Conservation (phyloP, 768 basidiomycete species). For the Suillus lakei region DNA sequence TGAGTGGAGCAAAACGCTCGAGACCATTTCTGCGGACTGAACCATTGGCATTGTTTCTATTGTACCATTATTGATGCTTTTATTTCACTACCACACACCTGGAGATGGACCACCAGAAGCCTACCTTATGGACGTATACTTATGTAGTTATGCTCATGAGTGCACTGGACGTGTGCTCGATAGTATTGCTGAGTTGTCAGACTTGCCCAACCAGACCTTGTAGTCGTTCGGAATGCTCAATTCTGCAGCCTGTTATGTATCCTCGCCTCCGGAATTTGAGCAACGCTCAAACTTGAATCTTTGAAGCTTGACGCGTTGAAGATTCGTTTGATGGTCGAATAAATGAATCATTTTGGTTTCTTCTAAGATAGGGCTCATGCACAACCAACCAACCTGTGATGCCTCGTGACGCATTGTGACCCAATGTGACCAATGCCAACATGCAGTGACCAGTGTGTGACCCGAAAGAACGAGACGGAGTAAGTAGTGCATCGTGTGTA, state of each 20-base stretch:
- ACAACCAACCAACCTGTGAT: too few relatives aligned
- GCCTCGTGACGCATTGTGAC: too few relatives aligned
- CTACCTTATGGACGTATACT: background rate
- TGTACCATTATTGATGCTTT: background rate
- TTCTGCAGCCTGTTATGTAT: background rate
- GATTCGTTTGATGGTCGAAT: too few relatives aligned
- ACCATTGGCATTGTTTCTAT: background rate
- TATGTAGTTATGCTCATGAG: background rate
- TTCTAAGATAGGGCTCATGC: too few relatives aligned
- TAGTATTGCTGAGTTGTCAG: background rate
- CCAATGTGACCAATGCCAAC: too few relatives aligned
- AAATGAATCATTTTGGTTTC: too few relatives aligned
- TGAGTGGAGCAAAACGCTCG: constrained; percentile 72
- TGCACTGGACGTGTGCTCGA: background rate
- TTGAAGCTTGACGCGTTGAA: too few relatives aligned
- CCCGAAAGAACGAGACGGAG: too few relatives aligned
- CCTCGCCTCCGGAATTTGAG: background rate
- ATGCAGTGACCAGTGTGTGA: too few relatives aligned
- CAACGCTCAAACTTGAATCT: background rate
- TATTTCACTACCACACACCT: background rate
- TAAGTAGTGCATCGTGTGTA: too few relatives aligned
- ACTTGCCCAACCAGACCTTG: background rate
- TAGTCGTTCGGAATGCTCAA: background rate
- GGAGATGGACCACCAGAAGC: background rate
- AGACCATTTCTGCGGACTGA: constrained; percentile 43